Evolutionary conservation across 768 basidiomycete species (phyloP), one percentile per base, ranked within the genome.

Genomic region (Gautieria morchelliformis): DNA sequence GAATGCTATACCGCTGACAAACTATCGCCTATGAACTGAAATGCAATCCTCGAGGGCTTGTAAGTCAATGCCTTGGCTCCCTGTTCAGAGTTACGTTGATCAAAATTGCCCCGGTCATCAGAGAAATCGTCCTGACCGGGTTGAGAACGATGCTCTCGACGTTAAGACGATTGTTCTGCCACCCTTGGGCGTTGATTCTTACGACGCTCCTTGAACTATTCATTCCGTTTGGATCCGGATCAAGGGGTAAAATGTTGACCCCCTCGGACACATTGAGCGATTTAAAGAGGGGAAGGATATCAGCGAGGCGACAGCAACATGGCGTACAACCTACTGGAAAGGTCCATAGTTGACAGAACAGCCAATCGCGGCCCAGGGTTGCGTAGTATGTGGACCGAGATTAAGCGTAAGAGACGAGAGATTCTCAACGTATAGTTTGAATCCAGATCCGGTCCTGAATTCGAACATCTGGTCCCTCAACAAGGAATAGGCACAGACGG

Each of bases 11-110:
- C 79, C 45, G 80, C 76, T 15, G 80, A 80, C 6, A 81, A 65
- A 2, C 80, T 81, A 62, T 82, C 80, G 0, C 81, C 80, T 44
- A 83, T 79, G 62, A 81, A 80, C 60, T 80, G 78, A 59, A 82
- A 80, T 1, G 68, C 65, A 10, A 81, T 64, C 39, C 69, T 69
- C 4, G 75, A 74, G 0, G 77, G 77, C 7, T 62, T 66, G 61
- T 80, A 81, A 1, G 75, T 73, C 11, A 74, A 65, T 0, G 81
- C 63, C 12, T 62, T 58, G 1, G 81, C 80, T 49, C 73, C 80
- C 79, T 81, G 52, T 6, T 32, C 12, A 30, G 6, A 11, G 22
- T 49, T 14, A 24, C 10, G 32, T 5, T 27, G 5, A 14, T 1
- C 37, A 48, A 32, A 47, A 0, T 24, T 12, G 27, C 22, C 20